A percentile compares a stretch with the other conserved stretches of the same genome.
Conservation (phyloP, 1,284 basidiomycete genomes). For the Fistulinella staudtii region DNA sequence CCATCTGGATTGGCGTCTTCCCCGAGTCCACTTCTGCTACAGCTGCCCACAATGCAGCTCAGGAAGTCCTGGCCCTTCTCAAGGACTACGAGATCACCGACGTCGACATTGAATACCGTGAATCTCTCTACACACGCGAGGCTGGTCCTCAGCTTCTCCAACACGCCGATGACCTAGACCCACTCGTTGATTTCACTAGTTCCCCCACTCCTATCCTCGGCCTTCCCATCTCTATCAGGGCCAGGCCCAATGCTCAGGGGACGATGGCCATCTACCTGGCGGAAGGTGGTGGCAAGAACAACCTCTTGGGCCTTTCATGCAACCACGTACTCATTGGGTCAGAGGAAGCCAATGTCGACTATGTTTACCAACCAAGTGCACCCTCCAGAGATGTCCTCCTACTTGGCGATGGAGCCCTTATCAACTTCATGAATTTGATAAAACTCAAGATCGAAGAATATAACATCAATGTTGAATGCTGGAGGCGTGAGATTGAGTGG, state of each 20-base stretch:
- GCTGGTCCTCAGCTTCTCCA: background rate
- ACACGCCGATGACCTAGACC: background rate
- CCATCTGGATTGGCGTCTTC: slow-evolving; percentile 28
- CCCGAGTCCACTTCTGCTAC: slow-evolving; percentile 21
- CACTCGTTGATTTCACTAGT: background rate
- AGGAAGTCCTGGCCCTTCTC: slow-evolving; percentile 13
- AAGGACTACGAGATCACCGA: slow-evolving; percentile 22
- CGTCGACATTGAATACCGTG: slow-evolving; percentile 26
- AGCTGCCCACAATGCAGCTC: slow-evolving; percentile 20
- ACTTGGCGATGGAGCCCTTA: background rate
- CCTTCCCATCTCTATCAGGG: slow-evolving; percentile 24
- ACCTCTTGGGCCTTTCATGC: background rate
- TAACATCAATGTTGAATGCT: slow-evolving; percentile 9
- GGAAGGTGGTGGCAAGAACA: slow-evolving; percentile 12
- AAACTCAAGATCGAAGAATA: slow-evolving; percentile 8
- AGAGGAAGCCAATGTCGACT: background rate
- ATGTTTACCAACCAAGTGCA: background rate
- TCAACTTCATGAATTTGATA: background rate
- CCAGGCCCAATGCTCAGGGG: slow-evolving; percentile 22
- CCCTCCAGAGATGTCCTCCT: background rate
- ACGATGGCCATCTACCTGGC: slow-evolving; percentile 30
- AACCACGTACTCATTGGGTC: background rate
- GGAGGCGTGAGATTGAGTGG: slow-evolving; percentile 6
- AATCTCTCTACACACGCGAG: slow-evolving; percentile 14
- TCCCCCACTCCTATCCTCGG: slow-evolving; percentile 29